These are phyloP conservation scores for Dothiorella sarmentorum DNA, from an alignment of 2,329 filamentous ascomycete species.

Conservation along the genomic window DNA sequence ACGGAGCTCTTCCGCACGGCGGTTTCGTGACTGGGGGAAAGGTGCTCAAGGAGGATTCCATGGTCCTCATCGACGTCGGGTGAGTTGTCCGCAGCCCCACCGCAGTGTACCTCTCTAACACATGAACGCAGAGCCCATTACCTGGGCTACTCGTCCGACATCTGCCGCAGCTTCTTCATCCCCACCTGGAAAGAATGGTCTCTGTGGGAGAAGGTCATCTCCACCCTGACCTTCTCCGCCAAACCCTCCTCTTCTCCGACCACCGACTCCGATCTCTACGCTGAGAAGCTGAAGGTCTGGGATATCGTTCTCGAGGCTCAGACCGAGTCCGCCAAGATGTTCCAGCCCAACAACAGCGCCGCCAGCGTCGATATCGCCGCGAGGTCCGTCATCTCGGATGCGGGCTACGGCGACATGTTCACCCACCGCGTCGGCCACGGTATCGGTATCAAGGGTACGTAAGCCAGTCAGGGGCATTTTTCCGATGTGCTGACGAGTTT, in stretches of 20 bases:
- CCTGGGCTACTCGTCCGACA: conserved; percentile 61
- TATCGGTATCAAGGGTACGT: conserved; percentile 57
- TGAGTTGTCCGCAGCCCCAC: neutral
- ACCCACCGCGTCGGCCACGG: conserved; percentile 63
- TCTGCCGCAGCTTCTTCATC: conserved; percentile 60
- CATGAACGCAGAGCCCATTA: conserved; percentile 48
- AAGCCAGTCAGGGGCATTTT: neutral
- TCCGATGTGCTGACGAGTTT: neutral
- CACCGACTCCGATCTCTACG: conserved; percentile 21
- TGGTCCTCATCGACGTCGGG: conserved; percentile 61
- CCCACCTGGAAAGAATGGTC: conserved; percentile 26
- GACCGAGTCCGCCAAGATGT: conserved; percentile 50
- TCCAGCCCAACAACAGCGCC: conserved; percentile 52
- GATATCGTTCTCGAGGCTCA: conserved; percentile 61
- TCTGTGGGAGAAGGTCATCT: conserved; percentile 29
- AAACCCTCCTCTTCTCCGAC: conserved; percentile 9
- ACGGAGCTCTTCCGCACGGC: conserved; percentile 53
- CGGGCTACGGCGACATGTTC: conserved; percentile 58
- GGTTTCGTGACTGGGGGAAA: conserved; percentile 50
- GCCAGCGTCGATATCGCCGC: conserved; percentile 61
- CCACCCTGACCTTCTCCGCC: neutral
- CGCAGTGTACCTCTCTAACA: neutral
- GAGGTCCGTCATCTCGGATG: conserved; percentile 53
- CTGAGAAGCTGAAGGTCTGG: conserved; percentile 58
- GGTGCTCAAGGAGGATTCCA: conserved; percentile 51